These are phyloP conservation scores for Hypoxylon fragiforme DNA, from an alignment of 495 filamentous ascomycete genomes.

Conservation along the genomic window DNA sequence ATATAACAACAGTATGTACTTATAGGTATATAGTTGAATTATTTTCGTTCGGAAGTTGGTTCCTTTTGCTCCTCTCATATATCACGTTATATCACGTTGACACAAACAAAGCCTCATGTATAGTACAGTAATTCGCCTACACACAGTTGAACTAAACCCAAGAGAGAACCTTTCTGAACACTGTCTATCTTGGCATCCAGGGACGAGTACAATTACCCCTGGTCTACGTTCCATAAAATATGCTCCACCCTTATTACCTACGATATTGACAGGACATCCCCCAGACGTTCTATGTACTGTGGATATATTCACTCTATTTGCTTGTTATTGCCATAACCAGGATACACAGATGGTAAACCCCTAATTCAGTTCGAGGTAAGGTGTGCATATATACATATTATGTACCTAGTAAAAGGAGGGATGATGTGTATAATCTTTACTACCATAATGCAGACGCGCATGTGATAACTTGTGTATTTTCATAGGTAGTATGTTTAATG, in stretches of 20 bases:
- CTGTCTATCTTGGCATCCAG: constrained; percentile 28
- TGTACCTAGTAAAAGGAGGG: too few species aligned
- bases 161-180: constrained; percentile 16
- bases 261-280: constrained; percentile 30
- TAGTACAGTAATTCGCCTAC: background rate
- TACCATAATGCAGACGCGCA: too few species aligned
- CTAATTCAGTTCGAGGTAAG: constrained; percentile 1
- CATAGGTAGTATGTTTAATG: too few species aligned
- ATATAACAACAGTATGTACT: too few species aligned
- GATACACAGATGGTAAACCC: background rate
- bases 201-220: constrained; percentile 11
- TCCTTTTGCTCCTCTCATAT: background rate
- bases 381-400: too few species aligned
- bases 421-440: too few species aligned
- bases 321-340: background rate
- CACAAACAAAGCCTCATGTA: background rate
- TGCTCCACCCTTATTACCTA: constrained; percentile 21
- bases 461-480: too few species aligned
- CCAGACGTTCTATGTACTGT: constrained; percentile 3
- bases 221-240: constrained; percentile 9
- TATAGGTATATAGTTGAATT: too few species aligned
- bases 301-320: background rate
- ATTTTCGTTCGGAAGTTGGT: background rate
- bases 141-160: background rate
- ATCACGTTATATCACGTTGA: background rate